Evolutionary conservation across 805 yeast genomes (phyloP).

Genomic region (Groenewaldozyma tartarivorans): DNA sequence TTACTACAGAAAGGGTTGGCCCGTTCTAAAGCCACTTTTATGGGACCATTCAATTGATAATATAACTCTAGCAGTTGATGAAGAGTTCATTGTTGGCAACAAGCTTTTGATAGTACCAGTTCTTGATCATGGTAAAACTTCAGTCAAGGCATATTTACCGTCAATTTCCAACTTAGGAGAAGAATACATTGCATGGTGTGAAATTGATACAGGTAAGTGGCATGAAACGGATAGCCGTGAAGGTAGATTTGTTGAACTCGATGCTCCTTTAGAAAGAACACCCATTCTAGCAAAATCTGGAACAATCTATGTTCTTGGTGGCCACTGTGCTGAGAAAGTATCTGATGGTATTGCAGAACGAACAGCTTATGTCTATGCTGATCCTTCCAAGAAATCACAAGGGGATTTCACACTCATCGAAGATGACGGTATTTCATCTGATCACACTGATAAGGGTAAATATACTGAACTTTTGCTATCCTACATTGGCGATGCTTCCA

Average conservation of each 20-base stretch:
- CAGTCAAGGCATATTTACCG: constrained; percentile 6
- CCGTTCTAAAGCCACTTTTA: constrained; percentile 6
- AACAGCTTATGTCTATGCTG: constrained; percentile 5
- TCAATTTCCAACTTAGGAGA: not conserved
- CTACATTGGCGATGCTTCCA: constrained; percentile 4
- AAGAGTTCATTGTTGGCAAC: constrained; percentile 8
- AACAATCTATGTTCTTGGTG: constrained; percentile 6
- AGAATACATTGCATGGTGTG: constrained; percentile 7
- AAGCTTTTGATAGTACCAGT: constrained; percentile 6
- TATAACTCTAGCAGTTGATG: constrained; percentile 6
- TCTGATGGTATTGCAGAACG: constrained; percentile 6
- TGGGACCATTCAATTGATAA: constrained; percentile 6
- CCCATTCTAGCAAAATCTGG: constrained; percentile 8
- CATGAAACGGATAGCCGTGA: not conserved
- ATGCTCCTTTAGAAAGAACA: constrained; percentile 8
- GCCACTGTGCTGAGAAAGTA: constrained; percentile 3
- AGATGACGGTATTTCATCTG: constrained; percentile 8
- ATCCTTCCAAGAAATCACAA: not conserved
- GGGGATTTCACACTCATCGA: constrained; percentile 8
- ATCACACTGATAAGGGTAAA: constrained; percentile 3
- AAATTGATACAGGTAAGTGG: constrained; percentile 9
- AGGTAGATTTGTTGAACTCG: constrained; percentile 4
- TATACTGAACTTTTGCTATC: constrained; percentile 4
- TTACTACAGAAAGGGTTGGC: constrained; percentile 8
- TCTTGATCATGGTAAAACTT: constrained; percentile 4